Evolutionary conservation across 441 rosid genomes (phyloP), one percentile per base, ranked within the genome.

Genomic region (Codiaeum variegatum): DNA sequence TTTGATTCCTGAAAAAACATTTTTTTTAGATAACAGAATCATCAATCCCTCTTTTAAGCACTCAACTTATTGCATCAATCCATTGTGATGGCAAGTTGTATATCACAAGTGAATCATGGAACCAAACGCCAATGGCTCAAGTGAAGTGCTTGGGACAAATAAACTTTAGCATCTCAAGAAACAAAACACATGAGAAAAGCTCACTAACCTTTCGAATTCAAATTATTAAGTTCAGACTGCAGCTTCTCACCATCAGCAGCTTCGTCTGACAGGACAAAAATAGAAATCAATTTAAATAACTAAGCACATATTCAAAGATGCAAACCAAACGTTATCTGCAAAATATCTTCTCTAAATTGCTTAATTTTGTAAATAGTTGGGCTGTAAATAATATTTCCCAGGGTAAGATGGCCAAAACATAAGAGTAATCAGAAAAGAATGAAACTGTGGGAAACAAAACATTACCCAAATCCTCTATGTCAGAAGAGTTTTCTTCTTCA

Each of bases 401-500:
- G 52, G 52, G 16, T 5, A 47, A 47, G n/a, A 46, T 46, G 16
- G 12, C 23, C 60, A 55, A 23, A 55, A 10, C 29, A 21, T 24
- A 24, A n/a, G 60, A 18, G 56, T n/a, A 5, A 51, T 18, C 56
- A 3, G 8, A 52, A 59, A 3, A 15, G 16, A 62, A 62, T 31
- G 32, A 51, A 12, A 16, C n/a, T 28, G 31, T 18, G 46, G 2
- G 49, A 66, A 49, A 68, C 38, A 51, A 28, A 46, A 24, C 62
- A 47, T 26, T 88, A 93, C 99, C 98, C 75, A 73, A 70, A 47
- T 82, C 91, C 60, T 90, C 97, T 0, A 80, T 66, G 52, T 90
- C 97, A 42, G 92, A 87, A 77, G 83, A 58, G 70, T 82, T 87
- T 66, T 85, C 96, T 78, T 81, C 97, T 77, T 84, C 99, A 71